Base-by-base conservation (phyloP, 208 protist species). In the Eutreptiella sp. region DNA sequence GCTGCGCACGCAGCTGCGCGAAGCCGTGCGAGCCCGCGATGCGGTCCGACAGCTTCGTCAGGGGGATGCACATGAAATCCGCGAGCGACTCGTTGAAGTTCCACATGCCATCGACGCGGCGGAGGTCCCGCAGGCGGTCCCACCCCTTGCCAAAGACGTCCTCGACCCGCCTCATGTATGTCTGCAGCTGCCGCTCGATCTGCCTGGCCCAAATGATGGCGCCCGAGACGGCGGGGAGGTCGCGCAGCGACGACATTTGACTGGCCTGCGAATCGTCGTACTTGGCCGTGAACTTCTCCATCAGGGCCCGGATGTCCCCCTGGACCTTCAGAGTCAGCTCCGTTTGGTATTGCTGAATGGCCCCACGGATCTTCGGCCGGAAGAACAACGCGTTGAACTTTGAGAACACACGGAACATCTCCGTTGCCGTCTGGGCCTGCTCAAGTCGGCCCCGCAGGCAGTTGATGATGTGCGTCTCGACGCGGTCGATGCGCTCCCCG, bases 391-490 rank as follows among this genome's bases (percentile, higher is more conserved):
- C 74, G 53, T 89, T 90, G 61, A 85, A 92, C 35, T 89, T 84
- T 3, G 50, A 47, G 63, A 88, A 88, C 34, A 88, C 79, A 38
- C 80, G 65, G 53, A 92, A 91, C 85, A 92, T 92, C 54, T 91
- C 85, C 38, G 68, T 83, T 1, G 85, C 78, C 50, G 60, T 87
- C 38, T 76, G 68, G 0, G 84, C 84, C 14, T 57, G 63, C 1
- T 67, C 75, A 7, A 92, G 70, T 65, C 72, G 66, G 39, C 87
- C 81, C 31, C 72, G 50, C 2, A 92, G 65, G 32, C 60, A 66
- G 1, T 36, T 35, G 0, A 66, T 85, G 46, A 92, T 85, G 1
- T 75, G 53, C n/a, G 64, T 48, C 55, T 92, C 86, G 11, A 89
- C 82, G 27, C 54, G 55, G 24, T 81, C 82, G 2, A 89, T 74